Conservation (phyloP, 805 yeast genomes). For the Ogataea ganodermae region DNA sequence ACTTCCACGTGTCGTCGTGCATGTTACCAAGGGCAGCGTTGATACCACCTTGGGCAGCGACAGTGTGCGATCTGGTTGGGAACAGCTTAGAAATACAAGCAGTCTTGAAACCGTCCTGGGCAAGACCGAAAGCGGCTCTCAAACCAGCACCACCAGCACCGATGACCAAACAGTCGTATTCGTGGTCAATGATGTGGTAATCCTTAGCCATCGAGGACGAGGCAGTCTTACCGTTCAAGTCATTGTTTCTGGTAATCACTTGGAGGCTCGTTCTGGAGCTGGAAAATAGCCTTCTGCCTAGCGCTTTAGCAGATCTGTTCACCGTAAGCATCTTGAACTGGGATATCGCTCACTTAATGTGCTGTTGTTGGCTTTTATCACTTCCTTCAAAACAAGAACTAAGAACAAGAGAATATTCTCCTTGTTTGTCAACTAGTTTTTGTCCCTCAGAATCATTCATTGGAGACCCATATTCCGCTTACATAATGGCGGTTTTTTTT, state of each 20-base stretch:
- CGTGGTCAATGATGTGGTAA: slow-evolving; percentile 94
- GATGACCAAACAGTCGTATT: slow-evolving; percentile 95
- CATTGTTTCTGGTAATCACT: slow-evolving; percentile 41
- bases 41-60: slow-evolving; percentile 99
- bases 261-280: slow-evolving; percentile 28
- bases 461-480: background rate
- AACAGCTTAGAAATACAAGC: slow-evolving; percentile 96
- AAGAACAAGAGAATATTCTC: background rate
- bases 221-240: slow-evolving; percentile 52
- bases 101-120: slow-evolving; percentile 95
- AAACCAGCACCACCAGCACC: slow-evolving; percentile 99
- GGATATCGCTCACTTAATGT: background rate
- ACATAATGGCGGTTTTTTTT: background rate
- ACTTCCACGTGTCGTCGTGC: slow-evolving; percentile 98
- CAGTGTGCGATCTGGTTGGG: slow-evolving; percentile 98
- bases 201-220: slow-evolving; percentile 60
- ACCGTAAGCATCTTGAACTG: slow-evolving; percentile 26
- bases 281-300: slow-evolving; percentile 33
- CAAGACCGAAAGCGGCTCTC: slow-evolving; percentile 97
- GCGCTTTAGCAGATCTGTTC: slow-evolving; percentile 22
- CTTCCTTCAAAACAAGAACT: background rate
- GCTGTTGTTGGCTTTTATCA: slow-evolving; percentile 1
- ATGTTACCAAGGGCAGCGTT: slow-evolving; percentile 98
- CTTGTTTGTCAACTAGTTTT: background rate
- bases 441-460: background rate